Evolutionary conservation across 106 monocot species (phyloP), one percentile per base, ranked within the genome.

Genomic region (Dendrobium nobile): DNA sequence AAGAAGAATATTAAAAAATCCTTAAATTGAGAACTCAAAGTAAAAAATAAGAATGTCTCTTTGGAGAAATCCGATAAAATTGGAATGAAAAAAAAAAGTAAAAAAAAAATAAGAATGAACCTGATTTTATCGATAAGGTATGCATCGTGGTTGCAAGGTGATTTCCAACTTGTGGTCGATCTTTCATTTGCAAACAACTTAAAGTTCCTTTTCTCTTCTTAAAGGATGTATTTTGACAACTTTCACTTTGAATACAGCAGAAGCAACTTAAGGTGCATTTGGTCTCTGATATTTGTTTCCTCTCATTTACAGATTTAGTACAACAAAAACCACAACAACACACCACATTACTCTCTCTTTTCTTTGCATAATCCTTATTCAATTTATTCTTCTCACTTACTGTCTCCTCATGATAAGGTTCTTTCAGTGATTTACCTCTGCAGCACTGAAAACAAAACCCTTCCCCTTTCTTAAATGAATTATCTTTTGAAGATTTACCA

Each of bases 61-160:
- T 31, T 1, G 31, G 31, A 31, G 31, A 31, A 0, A 31, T 1
- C 31, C 31, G 31, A 31, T 31, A 31, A 31, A 31, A 31, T 31
- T 31, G 31, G 31, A 31, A 31, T 31, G 31, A 31, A 31, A 31
- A 31, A 28, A 31, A 31, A 31, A 31, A 31, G 31, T 31, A 31
- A 31, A 31, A 27, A 72, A 73, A 78, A n/a, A 43, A 28, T 42
- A 22, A 78, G 8, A n/a, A 19, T 67, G 75, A 73, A 83, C 83
- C 83, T 47, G 72, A 73, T 9, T 56, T 26, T 6, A 83, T 58
- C n/a, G 83, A 55, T 9, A 56, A 55, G 13, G 40, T 48, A 31
- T 73, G 54, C 48, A 55, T 51, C 0, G 42, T 40, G 10, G 72
- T 72, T 28, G 28, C n/a, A n/a, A 78, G 51, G 20, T 78, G 77